phyloP scores from a whole-genome alignment of 257 asterid genomes.

The Solanum phureja region DNA sequence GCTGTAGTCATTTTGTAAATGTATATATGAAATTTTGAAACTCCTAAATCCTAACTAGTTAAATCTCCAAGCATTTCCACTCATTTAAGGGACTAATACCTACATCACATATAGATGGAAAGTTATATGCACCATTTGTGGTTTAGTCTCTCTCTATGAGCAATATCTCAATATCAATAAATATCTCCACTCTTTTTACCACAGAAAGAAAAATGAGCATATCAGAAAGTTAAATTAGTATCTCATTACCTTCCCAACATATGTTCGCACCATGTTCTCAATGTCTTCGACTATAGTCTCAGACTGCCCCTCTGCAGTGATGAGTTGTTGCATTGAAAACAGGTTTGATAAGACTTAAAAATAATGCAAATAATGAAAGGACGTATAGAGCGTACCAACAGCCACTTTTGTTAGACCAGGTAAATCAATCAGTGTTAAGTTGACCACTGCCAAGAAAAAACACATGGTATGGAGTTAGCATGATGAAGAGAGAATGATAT shows the following conservation, averaged over 20 bases:
- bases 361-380: background rate
- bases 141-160: background rate
- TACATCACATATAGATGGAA: background rate
- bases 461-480: background rate
- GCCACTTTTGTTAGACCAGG: constrained; percentile 98
- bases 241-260: constrained; percentile 71
- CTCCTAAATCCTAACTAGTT: background rate
- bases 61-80: background rate
- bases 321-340: background rate
- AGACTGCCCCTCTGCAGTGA: constrained; percentile 81
- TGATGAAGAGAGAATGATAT: background rate
- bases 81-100: background rate
- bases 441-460: constrained; percentile 61
- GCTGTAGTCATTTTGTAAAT: background rate
- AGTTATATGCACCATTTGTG: background rate
- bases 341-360: background rate
- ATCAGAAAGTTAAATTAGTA: background rate
- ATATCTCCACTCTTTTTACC: background rate
- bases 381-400: constrained; percentile 48
- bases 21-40: background rate
- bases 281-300: constrained; percentile 83
- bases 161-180: background rate
- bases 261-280: constrained; percentile 84
- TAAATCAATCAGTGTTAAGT: constrained; percentile 87
- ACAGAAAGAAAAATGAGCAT: background rate